phyloP scores from a whole-genome alignment of 306 rosid genomes.

The Ormosia semicastrata region DNA sequence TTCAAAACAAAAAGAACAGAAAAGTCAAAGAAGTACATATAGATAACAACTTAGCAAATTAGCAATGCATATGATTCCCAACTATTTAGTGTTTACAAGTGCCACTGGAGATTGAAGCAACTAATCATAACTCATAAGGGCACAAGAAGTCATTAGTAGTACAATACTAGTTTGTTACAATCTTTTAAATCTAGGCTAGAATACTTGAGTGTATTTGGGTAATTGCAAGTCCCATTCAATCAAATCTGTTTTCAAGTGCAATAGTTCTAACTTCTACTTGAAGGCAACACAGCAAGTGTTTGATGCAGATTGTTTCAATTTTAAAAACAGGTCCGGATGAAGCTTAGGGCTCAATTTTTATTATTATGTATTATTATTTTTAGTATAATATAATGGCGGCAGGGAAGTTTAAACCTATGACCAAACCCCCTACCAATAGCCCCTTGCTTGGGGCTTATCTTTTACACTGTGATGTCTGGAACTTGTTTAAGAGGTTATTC shows the following conservation, averaged over 20 bases:
- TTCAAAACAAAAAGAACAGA: background rate
- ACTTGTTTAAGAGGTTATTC: background rate
- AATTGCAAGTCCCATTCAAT: background rate
- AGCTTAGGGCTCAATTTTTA: background rate
- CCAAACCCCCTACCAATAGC: background rate
- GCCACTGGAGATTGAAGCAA: background rate
- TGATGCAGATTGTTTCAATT: background rate
- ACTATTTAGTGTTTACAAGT: background rate
- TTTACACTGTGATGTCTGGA: background rate
- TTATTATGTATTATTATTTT: no score
- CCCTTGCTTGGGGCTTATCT: background rate
- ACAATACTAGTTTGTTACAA: background rate
- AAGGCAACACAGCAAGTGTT: background rate
- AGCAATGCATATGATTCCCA: conserved; percentile 3
- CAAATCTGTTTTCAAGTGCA: background rate
- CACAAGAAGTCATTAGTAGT: background rate
- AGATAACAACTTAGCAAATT: background rate
- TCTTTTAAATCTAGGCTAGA: background rate
- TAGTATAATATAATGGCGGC: no score
- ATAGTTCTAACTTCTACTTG: background rate
- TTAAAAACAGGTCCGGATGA: background rate
- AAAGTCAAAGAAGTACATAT: background rate
- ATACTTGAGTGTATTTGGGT: background rate
- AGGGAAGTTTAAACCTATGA: no score
- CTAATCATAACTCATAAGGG: background rate